These are phyloP conservation scores for Mortierella sp. DNA, from an alignment of 371 early-diverging fungal genomes.

Conservation along the genomic window DNA sequence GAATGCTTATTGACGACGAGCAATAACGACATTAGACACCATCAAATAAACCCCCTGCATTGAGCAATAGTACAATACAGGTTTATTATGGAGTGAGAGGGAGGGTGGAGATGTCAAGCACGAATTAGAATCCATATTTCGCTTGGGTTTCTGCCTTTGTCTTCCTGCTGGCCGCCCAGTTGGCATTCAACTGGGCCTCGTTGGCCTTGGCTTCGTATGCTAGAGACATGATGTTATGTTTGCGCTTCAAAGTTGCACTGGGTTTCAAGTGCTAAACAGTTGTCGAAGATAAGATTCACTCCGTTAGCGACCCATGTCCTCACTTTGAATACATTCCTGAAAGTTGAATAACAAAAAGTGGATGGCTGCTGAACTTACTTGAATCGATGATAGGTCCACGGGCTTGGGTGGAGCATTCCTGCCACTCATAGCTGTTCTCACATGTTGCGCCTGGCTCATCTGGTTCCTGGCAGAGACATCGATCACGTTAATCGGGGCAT, in stretches of 20 bases:
- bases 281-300: conserved; percentile 15
- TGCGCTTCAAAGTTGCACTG: conserved; percentile 66
- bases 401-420: conserved; percentile 27
- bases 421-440: conserved; percentile 34
- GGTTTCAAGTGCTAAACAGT: conserved; percentile 56
- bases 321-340: no score
- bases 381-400: conserved; percentile 39
- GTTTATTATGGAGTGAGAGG: background rate
- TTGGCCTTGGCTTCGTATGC: conserved; percentile 78
- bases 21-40: no score
- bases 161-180: conserved; percentile 69
- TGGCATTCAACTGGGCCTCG: conserved; percentile 71
- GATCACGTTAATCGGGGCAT: conserved; percentile 58
- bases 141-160: conserved; percentile 74
- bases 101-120: background rate
- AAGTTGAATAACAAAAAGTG: no score
- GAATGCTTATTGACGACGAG: no score
- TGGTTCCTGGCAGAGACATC: conserved; percentile 64
- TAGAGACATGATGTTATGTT: conserved; percentile 83
- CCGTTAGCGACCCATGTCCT: background rate
- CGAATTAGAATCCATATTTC: conserved; percentile 70
- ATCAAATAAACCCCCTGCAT: no score
- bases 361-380: conserved; percentile 16
- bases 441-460: conserved; percentile 59
- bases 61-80: no score